A percentile compares a stretch with the other conserved stretches of the same genome.
Conservation (phyloP, 2,329 filamentous ascomycete species). For the Alternaria ethzedia region DNA sequence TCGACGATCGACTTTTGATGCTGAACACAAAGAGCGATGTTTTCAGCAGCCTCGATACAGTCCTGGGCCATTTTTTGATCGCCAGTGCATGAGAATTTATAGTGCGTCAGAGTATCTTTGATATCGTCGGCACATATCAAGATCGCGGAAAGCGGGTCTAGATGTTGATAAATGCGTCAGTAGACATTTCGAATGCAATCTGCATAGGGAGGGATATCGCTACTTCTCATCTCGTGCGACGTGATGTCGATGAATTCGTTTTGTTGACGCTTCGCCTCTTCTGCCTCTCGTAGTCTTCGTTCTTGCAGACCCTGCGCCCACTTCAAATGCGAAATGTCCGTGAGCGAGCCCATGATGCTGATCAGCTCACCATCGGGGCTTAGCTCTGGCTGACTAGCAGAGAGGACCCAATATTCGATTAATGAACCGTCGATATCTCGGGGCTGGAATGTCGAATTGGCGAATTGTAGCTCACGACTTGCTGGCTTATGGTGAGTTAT, state of each 20-base stretch:
- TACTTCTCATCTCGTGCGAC: slow-evolving; percentile 45
- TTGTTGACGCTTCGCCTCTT: slow-evolving; percentile 43
- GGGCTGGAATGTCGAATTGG: slow-evolving; percentile 38
- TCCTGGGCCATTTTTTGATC: slow-evolving; percentile 25
- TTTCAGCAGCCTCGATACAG: slow-evolving; percentile 42
- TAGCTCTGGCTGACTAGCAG: slow-evolving; percentile 37
- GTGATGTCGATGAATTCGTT: slow-evolving; percentile 49
- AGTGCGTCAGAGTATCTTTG: slow-evolving; percentile 28
- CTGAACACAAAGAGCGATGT: slow-evolving; percentile 50
- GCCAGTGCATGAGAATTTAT: slow-evolving; percentile 17
- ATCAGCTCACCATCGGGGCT: slow-evolving; percentile 31
- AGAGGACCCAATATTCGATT: slow-evolving; percentile 56
- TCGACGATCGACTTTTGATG: slow-evolving; percentile 47
- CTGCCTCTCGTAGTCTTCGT: slow-evolving; percentile 34
- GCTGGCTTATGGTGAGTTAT: slow-evolving; percentile 45
- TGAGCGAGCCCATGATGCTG: slow-evolving; percentile 40
- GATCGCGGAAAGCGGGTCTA: slow-evolving; percentile 39
- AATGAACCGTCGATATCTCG: slow-evolving; percentile 47
- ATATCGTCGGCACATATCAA: slow-evolving; percentile 45
- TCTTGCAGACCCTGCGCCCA: slow-evolving; percentile 46
- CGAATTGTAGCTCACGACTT: slow-evolving; percentile 54
- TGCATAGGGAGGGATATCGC: slow-evolving; percentile 35
- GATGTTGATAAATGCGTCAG: not conserved
- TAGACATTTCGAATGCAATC: not conserved
- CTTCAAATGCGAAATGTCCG: slow-evolving; percentile 44